These are phyloP conservation scores for Flaveria ramosissima DNA, from an alignment of 129 eudicot genomes.

Conservation along the genomic window DNA sequence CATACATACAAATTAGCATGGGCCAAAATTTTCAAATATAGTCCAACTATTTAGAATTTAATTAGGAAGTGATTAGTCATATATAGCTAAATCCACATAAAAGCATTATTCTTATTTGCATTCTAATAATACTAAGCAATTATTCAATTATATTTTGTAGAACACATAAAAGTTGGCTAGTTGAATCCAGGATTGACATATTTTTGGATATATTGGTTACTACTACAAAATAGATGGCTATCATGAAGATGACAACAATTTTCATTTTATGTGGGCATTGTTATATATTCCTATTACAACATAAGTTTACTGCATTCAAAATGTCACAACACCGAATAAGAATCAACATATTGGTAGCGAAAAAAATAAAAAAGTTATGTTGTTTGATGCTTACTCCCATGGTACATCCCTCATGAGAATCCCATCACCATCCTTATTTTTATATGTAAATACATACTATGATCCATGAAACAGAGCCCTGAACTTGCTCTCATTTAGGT, in stretches of 20 bases:
- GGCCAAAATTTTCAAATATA: not conserved
- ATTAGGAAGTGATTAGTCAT: not conserved
- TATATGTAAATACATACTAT: constrained; percentile 82
- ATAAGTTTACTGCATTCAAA: not conserved
- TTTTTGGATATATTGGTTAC: too few species aligned
- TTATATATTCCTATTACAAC: not conserved
- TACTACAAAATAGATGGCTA: not conserved
- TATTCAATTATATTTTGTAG: not conserved
- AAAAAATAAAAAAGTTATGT: constrained; percentile 1
- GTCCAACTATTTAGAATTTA: not conserved
- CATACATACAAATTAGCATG: not conserved
- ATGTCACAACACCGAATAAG: not conserved
- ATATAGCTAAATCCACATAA: not conserved
- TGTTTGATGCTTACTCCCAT: constrained; percentile 75
- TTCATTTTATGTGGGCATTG: not conserved
- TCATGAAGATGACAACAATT: not conserved
- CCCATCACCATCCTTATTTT: constrained; percentile 97
- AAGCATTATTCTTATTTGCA: not conserved
- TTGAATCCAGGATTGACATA: not conserved
- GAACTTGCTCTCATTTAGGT: constrained; percentile 72
- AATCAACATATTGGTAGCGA: not conserved
- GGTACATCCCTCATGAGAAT: constrained; percentile 99
- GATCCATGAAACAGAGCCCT: constrained; percentile 89
- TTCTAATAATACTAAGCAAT: not conserved
- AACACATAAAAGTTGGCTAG: not conserved